Conservation (phyloP, 2,329 filamentous ascomycete genomes). For the Diaporthe citri region DNA sequence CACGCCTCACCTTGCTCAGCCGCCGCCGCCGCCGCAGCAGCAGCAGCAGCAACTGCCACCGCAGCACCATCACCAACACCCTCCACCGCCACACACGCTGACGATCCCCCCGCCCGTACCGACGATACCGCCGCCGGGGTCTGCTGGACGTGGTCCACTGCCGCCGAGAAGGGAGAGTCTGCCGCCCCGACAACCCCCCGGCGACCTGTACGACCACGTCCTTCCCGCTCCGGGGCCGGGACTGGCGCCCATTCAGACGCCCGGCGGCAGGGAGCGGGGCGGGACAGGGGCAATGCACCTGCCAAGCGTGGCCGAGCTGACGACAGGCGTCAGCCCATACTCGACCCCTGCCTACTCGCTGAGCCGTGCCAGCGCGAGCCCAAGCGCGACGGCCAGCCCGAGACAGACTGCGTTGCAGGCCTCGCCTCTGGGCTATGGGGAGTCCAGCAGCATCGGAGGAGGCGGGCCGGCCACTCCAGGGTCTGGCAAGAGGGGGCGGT, state of each 20-base stretch:
- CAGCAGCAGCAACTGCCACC: slow-evolving; percentile 1
- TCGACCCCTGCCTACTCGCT: slow-evolving; percentile 67
- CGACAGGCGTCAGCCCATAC: slow-evolving; percentile 73
- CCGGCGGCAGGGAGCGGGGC: slow-evolving; percentile 46
- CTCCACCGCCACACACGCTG: slow-evolving; percentile 39
- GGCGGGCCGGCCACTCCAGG: slow-evolving; percentile 12
- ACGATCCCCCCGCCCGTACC: slow-evolving; percentile 42
- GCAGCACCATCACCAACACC: slow-evolving; percentile 29
- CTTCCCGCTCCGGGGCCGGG: slow-evolving; percentile 52
- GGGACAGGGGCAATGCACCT: slow-evolving; percentile 59
- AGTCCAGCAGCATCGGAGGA: slow-evolving; percentile 43
- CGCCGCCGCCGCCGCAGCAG: slow-evolving; percentile 8
- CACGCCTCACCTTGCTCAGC: slow-evolving; percentile 24
- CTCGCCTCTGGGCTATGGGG: slow-evolving; percentile 48
- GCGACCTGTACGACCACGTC: slow-evolving; percentile 46
- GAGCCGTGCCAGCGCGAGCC: slow-evolving; percentile 53
- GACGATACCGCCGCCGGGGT: slow-evolving; percentile 44
- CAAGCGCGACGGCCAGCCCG: slow-evolving; percentile 58
- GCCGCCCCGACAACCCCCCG: slow-evolving; percentile 51
- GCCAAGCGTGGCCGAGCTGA: slow-evolving; percentile 73
- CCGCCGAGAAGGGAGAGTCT: slow-evolving; percentile 58
- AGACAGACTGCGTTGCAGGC: slow-evolving; percentile 47
- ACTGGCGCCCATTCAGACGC: slow-evolving; percentile 65
- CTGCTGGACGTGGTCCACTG: slow-evolving; percentile 52
- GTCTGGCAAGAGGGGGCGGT: slow-evolving; percentile 61